Base-by-base conservation (phyloP, 176 grass and related monocot genomes). In the Bothriochloa decipiens region DNA sequence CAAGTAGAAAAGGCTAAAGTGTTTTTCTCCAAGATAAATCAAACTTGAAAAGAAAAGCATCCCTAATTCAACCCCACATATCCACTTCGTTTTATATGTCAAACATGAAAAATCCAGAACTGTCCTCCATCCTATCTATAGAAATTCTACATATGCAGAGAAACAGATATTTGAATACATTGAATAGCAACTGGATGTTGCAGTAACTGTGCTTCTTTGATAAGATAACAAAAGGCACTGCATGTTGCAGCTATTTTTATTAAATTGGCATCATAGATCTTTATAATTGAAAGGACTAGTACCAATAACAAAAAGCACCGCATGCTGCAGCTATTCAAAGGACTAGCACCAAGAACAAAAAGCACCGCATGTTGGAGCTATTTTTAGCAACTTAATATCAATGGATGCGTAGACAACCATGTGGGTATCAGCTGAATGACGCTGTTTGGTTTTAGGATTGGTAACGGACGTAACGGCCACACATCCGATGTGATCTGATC, bases 161-260 rank as follows among this genome's bases (percentile, higher is more conserved):
- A 78, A 10, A 10, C 53, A 26, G 32, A 32, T 8, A 29, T 29
- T 7, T 72, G 40, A 60, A 36, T 29, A 50, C 60, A 85, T 40
- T 20, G 28, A 80, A 75, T 81, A 81, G 10, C 18, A 80, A 69
- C 61, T 69, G 79, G 65, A 22, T 63, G 62, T 26, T 63, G 15
- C 61, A 53, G 27, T 39, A 42, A 20, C 11, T 22, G 49, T n/a
- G 8, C 40, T 57, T 49, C 47, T 81, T 68, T 81, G 15, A 46
- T 42, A 28, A 57, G 23, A 35, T 11, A 25, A 42, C 60, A 86
- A 61, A 32, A 32, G 29, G n/a, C 32, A 70, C 17, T 53, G 12
- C 7, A 52, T 86, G 52, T 26, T 72, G 64, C 9, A 28, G 13
- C 64, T 14, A 69, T 65, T 82, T 70, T 63, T 29, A 69, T 32